A percentile compares a stretch with the other conserved stretches of the same genome.
Evolutionary conservation across 2,329 filamentous ascomycete genomes (phyloP).

Genomic region (Pseudogymnoascus sp.): DNA sequence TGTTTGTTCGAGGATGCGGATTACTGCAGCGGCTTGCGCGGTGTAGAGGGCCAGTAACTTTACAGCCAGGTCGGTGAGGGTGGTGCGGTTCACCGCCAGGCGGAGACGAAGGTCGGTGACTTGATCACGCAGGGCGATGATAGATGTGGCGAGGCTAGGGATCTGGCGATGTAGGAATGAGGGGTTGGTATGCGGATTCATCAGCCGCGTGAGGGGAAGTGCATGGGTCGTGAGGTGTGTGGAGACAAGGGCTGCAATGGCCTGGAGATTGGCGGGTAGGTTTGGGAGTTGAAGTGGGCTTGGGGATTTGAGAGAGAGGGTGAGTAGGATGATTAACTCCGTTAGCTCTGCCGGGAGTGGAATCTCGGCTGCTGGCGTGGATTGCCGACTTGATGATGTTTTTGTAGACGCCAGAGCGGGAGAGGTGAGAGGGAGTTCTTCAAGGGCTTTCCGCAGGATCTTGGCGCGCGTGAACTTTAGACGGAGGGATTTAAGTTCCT

Average conservation of each 20-base stretch:
- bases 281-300: constrained; percentile 40
- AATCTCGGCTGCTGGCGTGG: constrained; percentile 11
- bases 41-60: constrained; percentile 23
- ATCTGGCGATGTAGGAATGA: constrained; percentile 54
- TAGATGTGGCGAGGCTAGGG: constrained; percentile 40
- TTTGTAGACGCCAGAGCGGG: constrained; percentile 25
- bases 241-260: constrained; percentile 44
- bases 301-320: constrained; percentile 35
- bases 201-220: constrained; percentile 42
- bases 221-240: constrained; percentile 45
- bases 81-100: constrained; percentile 32
- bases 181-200: constrained; percentile 42
- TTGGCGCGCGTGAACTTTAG: constrained; percentile 44
- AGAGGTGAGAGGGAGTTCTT: constrained; percentile 35
- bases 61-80: constrained; percentile 31
- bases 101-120: constrained; percentile 40
- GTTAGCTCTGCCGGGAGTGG: constrained; percentile 41
- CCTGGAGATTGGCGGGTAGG: constrained; percentile 43
- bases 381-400: constrained; percentile 19
- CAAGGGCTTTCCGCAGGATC: constrained; percentile 46
- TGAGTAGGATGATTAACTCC: constrained; percentile 51
- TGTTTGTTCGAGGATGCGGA: constrained; percentile 27
- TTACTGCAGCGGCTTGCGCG: constrained; percentile 21
- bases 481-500: constrained; percentile 48
- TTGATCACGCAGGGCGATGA: constrained; percentile 32